These are phyloP conservation scores for Neurospora hispaniola DNA, from an alignment of 495 filamentous ascomycete species.

Conservation along the genomic window DNA sequence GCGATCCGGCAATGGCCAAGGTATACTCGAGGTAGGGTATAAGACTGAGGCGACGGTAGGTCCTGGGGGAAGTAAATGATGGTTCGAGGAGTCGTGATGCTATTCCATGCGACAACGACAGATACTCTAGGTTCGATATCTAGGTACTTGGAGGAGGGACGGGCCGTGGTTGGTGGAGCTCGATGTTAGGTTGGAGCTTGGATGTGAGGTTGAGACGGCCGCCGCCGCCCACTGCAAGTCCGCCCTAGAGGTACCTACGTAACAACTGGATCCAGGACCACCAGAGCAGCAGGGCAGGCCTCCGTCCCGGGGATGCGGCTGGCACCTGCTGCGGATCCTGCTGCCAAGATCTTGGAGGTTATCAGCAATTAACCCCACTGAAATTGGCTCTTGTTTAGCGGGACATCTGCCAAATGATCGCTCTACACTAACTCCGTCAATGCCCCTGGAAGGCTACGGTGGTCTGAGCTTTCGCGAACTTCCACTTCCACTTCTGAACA, in stretches of 20 bases:
- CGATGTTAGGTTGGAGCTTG: background rate
- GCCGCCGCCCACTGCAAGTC: background rate
- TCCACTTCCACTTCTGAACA: background rate
- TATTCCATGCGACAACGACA: background rate
- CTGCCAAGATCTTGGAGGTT: background rate
- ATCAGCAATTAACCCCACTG: background rate
- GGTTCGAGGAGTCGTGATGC: background rate
- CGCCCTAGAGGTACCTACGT: background rate
- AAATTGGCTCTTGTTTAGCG: background rate
- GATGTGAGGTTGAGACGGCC: background rate
- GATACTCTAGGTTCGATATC: background rate
- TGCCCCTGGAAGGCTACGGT: background rate
- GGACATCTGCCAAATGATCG: background rate
- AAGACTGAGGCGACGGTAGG: background rate
- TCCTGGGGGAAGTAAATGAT: background rate
- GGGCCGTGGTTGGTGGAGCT: background rate
- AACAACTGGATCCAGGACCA: background rate
- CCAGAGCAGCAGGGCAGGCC: background rate
- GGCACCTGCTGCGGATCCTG: background rate
- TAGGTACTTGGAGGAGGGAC: background rate
- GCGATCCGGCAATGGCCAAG: constrained; percentile 2
- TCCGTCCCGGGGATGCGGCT: background rate
- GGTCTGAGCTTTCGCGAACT: background rate
- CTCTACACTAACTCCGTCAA: background rate
- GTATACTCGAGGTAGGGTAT: background rate